Base-by-base conservation (phyloP, 192 early-diverging fungal species). In the Phycomyces blakesleeanus region DNA sequence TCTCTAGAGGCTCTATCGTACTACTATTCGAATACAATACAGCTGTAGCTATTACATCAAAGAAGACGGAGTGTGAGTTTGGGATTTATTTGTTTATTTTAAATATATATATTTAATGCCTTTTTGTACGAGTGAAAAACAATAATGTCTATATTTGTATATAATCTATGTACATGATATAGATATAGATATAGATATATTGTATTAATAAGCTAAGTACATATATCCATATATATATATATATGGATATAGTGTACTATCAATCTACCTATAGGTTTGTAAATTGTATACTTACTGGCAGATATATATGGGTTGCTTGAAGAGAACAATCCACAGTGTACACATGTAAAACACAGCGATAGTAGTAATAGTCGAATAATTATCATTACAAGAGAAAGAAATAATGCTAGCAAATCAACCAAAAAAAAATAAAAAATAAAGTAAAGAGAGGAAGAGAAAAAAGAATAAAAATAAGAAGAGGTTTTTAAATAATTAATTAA, bases 271-370 rank as follows among this genome's bases (percentile, higher is more conserved):
- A n/a, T n/a, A n/a, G n/a, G n/a, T n/a, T n/a, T n/a, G n/a, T n/a
- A n/a, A n/a, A n/a, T n/a, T n/a, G n/a, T n/a, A 24, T 15, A 22
- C 25, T 55, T 57, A 66, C 64, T 50, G 47, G 64, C 39, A 38
- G 64, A 49, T 26, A 66, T 57, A 18, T 66, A 57, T 14, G 55
- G 40, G 37, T 66, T 57, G 41, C 18, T 66, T 21, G 64, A 49
- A 51, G 64, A 50, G 49, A 66, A 66, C 15, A 66, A 34, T 24
- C 42, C 27, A 16, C 44, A 47, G 12, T 47, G 44, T 47, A 47
- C 18, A 18, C 3, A 47, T 18, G 44, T 18, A 3, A 47, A 1
- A 2, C 44, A 47, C 44, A 47, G 44, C 11, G 44, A 18, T 12
- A 47, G 18, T n/a, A 47, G 44, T 6, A 47, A 47, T 14, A 18